Evolutionary conservation across 352 stramenopile genomes (phyloP).

Genomic region (Phytopythium montanum): DNA sequence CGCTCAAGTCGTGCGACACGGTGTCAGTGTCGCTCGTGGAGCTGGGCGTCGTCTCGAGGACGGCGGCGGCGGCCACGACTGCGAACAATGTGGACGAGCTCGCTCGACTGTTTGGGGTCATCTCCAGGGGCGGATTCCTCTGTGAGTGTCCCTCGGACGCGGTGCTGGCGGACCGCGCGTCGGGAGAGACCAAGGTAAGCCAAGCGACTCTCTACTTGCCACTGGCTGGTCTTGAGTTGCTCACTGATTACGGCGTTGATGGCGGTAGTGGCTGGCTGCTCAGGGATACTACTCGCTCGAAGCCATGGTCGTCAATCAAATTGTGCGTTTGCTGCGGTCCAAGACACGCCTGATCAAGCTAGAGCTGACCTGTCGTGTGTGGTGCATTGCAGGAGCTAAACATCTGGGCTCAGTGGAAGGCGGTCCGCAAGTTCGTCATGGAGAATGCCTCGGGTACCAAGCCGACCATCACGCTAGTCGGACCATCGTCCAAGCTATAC

Average conservation of each 20-base stretch:
- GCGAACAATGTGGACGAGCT: constrained; percentile 14
- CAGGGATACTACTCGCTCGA: constrained; percentile 65
- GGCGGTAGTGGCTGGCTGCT: constrained; percentile 49
- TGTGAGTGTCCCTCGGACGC: constrained; percentile 26
- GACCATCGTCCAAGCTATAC: constrained; percentile 46
- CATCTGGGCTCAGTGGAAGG: constrained; percentile 58
- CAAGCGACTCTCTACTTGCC: too few relatives aligned
- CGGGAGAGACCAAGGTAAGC: constrained; percentile 44
- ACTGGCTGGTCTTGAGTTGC: not conserved
- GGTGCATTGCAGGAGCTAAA: constrained; percentile 50
- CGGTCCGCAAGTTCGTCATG: constrained; percentile 20
- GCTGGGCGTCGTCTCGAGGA: constrained; percentile 19
- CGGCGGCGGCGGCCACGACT: not conserved
- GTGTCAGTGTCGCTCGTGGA: constrained; percentile 39
- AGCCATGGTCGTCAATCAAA: constrained; percentile 68
- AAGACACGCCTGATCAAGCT: not conserved
- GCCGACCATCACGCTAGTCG: constrained; percentile 34
- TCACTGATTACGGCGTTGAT: not conserved
- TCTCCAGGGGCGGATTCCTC: constrained; percentile 60
- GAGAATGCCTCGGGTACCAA: not conserved
- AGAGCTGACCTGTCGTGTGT: not conserved
- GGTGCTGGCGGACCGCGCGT: constrained; percentile 29
- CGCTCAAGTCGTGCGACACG: constrained; percentile 67
- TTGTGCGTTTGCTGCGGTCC: constrained; percentile 34
- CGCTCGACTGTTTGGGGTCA: constrained; percentile 39